Conservation (phyloP, 2,329 filamentous ascomycete genomes). For the Epichloe uncinata region DNA sequence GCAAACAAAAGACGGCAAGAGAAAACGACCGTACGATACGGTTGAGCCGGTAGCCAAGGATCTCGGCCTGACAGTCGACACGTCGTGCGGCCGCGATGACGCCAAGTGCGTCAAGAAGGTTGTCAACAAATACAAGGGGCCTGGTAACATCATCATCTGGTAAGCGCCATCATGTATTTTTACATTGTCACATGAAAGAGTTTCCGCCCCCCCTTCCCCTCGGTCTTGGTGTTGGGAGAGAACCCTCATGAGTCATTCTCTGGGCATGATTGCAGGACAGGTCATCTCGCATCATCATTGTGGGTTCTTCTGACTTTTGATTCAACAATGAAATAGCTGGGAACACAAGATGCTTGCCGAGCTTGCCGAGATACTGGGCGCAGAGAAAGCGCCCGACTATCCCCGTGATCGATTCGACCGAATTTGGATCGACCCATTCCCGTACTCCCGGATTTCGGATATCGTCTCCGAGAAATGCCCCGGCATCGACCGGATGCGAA, state of each 20-base stretch:
- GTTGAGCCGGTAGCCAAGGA: constrained; percentile 42
- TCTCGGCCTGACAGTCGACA: constrained; percentile 41
- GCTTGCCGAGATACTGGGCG: constrained; percentile 39
- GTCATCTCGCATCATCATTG: background rate
- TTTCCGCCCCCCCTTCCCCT: no score
- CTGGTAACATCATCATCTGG: constrained; percentile 46
- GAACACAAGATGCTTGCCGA: constrained; percentile 40
- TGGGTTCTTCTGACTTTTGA: background rate
- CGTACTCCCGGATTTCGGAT: constrained; percentile 32
- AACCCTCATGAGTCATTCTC: no score
- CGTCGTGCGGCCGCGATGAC: constrained; percentile 42
- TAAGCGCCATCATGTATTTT: constrained; percentile 10
- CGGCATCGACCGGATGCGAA: constrained; percentile 30
- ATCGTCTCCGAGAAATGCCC: constrained; percentile 38
- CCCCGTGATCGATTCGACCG: constrained; percentile 36
- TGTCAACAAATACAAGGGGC: constrained; percentile 32
- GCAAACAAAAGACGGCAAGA: constrained; percentile 29
- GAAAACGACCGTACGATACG: constrained; percentile 41
- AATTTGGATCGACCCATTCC: constrained; percentile 43
- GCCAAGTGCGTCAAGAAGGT: constrained; percentile 37
- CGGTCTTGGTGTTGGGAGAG: no score
- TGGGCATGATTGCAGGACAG: no score
- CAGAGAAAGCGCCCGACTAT: constrained; percentile 34
- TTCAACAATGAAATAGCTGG: constrained; percentile 28
- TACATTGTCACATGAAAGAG: background rate